Conservation (phyloP, 176 grass and related monocot species). For the Hsuehochloa calcarea region DNA sequence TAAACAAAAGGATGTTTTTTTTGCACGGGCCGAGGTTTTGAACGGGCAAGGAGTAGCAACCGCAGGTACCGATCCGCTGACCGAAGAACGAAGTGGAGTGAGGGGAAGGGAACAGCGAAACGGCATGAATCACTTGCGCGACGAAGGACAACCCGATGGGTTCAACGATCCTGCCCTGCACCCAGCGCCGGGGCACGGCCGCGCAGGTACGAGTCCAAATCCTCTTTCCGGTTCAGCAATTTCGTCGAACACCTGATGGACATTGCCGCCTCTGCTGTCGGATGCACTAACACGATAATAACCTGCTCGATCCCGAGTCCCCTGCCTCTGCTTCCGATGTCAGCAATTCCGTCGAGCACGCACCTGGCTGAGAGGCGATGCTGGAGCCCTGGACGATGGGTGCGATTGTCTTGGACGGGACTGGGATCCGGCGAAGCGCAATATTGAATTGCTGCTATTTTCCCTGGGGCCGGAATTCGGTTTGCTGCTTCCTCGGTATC, state of each 20-base stretch:
- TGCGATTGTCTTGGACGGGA: neutral
- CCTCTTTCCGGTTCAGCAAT: neutral
- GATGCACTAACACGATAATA: neutral
- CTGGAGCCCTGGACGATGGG: neutral
- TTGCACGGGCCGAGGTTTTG: neutral
- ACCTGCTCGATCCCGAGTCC: neutral
- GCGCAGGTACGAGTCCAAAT: neutral
- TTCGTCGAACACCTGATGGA: constrained; percentile 15
- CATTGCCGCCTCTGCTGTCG: neutral
- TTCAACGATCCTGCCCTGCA: neutral
- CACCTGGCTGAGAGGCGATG: neutral
- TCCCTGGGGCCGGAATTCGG: neutral
- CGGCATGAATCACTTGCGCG: neutral
- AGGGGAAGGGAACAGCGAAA: neutral
- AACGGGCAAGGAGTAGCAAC: neutral
- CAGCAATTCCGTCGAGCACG: neutral
- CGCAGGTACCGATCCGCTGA: neutral
- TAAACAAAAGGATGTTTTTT: neutral
- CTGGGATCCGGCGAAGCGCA: neutral
- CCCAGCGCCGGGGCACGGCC: neutral
- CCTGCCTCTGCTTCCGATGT: neutral
- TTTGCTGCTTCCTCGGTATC: neutral
- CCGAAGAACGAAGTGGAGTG: neutral
- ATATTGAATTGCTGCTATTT: neutral
- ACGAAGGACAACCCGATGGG: neutral